Base-by-base conservation (phyloP, 495 filamentous ascomycete genomes). In the Pseudomonodictys pantanalensis region DNA sequence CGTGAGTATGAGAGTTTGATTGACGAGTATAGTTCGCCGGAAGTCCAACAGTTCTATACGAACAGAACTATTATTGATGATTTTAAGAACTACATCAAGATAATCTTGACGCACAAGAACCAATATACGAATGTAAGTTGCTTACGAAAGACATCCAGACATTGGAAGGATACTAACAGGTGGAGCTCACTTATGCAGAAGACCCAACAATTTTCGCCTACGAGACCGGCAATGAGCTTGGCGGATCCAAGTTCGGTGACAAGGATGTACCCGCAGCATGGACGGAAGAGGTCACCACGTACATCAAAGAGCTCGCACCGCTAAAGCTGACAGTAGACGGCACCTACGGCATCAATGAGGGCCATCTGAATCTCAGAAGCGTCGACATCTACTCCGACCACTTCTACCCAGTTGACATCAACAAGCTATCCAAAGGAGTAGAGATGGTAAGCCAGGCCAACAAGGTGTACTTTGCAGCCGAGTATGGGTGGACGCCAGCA, bases 171-270 rank as follows among this genome's bases (percentile, higher is more conserved):
- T 33, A 22, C 25, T 35, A n/a, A 35, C 48, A 7, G 10, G 5
- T 9, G 10, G n/a, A 52, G 48, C 68, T 81, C 3, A 77, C 76
- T 0, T 83, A 79, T 45, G 79, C 79, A 23, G 72, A 80, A 44
- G 79, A 83, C 56, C 78, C 80, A 0, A 83, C 79, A 0, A 81
- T 83, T 44, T 79, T 81, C 53, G 79, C 76, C 12, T 79, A 78
- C 54, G 79, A 82, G 66, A 81, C 78, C 0, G 79, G 80, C 7
- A 81, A 83, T 62, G 80, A 83, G 65, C 73, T 83, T 20, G 67
- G 71, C 10, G 80, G 79, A 3, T 71, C 77, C 6, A 49, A 73
- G 9, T 81, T 74, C 71, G 73, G 74, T 22, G 79, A 80, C 62
- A 76, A 72, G 72, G 62, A 81, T 56, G 77, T 78, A 1, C 79